Percentiles rank a stretch among this genome's conserved stretches.
Evolutionary conservation across 1,284 basidiomycete species (phyloP).

Genomic region (Pseudozyma tsukubaensis): DNA sequence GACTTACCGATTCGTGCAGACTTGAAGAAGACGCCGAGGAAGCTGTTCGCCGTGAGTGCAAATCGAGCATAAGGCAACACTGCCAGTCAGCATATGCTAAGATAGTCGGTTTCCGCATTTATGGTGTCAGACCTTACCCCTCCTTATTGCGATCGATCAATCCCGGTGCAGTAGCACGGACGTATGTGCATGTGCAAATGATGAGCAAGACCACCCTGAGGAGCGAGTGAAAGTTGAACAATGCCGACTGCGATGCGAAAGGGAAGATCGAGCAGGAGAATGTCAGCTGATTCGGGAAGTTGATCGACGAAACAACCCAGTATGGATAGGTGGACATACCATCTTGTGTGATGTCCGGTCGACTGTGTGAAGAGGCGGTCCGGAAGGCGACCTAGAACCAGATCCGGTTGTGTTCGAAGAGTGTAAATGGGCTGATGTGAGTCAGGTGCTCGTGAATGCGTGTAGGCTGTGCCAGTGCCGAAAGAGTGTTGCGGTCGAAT

Average conservation of each 20-base stretch:
- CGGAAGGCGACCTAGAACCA: no score
- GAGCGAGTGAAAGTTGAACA: conserved; percentile 97
- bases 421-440: no score
- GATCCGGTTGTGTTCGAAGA: no score
- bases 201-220: conserved; percentile 90
- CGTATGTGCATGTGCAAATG: conserved; percentile 97
- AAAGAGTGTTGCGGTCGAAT: no score
- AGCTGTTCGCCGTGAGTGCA: conserved; percentile 31
- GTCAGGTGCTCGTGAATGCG: no score
- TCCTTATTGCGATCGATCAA: conserved; percentile 93
- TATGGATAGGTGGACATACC: neutral
- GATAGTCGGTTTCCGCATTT: no score
- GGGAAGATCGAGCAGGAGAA: neutral
- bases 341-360: neutral
- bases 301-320: no score
- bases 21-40: conserved; percentile 67
- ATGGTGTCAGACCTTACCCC: conserved; percentile 77
- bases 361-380: no score
- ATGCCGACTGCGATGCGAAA: conserved; percentile 78
- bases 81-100: neutral
- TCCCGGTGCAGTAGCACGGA: conserved; percentile 86
- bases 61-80: neutral
- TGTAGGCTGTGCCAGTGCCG: no score
- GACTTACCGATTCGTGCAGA: conserved; percentile 64
- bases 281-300: conserved; percentile 8